These are phyloP conservation scores for Clohesyomyces aquaticus DNA, from an alignment of 495 filamentous ascomycete genomes.

Conservation along the genomic window DNA sequence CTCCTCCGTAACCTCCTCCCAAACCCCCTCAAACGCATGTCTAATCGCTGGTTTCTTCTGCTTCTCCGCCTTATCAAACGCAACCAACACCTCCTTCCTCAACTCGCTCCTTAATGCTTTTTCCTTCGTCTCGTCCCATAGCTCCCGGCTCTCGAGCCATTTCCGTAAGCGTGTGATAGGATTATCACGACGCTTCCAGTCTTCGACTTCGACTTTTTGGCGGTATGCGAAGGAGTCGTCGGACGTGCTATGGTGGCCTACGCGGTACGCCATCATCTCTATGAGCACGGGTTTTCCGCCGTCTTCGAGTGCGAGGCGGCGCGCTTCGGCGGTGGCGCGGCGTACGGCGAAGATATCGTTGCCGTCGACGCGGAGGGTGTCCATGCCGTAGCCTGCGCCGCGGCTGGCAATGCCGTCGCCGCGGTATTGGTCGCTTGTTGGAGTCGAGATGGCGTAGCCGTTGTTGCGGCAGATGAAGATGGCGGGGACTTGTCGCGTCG, in stretches of 20 bases:
- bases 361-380: conserved; percentile 93
- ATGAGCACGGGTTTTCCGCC: conserved; percentile 83
- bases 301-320: conserved; percentile 73
- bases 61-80: conserved; percentile 84
- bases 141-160: conserved; percentile 78
- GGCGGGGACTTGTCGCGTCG: conserved; percentile 86
- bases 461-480: conserved; percentile 98
- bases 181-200: conserved; percentile 96
- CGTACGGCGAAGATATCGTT: conserved; percentile 96
- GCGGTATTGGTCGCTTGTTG: conserved; percentile 93
- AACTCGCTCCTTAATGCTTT: conserved; percentile 68
- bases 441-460: conserved; percentile 93
- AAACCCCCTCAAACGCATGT: conserved; percentile 82
- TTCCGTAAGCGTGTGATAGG: conserved; percentile 89
- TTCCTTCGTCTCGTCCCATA: conserved; percentile 86
- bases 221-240: conserved; percentile 98
- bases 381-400: conserved; percentile 95
- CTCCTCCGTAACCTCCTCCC: conserved; percentile 85
- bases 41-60: conserved; percentile 84
- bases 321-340: conserved; percentile 77
- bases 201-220: conserved; percentile 90
- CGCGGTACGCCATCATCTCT: conserved; percentile 97
- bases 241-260: conserved; percentile 95
- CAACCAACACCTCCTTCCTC: conserved; percentile 75
- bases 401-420: conserved; percentile 95